Evolutionary conservation across 1,139 yeast species (phyloP), one percentile per base, ranked within the genome.

Genomic region (Magnusiomyces sp.): DNA sequence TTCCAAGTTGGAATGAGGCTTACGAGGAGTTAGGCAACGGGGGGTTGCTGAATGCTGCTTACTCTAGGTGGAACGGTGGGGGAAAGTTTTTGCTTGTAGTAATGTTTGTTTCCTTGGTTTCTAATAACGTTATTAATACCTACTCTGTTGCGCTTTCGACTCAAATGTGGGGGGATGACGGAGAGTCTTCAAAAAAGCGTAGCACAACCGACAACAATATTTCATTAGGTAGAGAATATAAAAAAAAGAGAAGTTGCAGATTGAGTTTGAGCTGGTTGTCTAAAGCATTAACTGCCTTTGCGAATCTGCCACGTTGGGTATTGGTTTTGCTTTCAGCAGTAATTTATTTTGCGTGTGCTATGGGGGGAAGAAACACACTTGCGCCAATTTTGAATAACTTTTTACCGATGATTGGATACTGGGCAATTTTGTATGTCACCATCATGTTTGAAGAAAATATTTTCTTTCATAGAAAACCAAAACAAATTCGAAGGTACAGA

Each of bases 321-420:
- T 80, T 90, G 78, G 83, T 87, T 1, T 68, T 86, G 45, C 64
- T 77, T 1, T 74, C 84, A 36, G 85, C 90, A 4, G 78, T 73
- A 1, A 69, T 85, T 20, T 83, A 81, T 59, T 71, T 86, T 58
- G 80, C 83, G 1, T 57, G 67, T 33, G 61, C 70, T 11, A 58
- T 66, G 52, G 92, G 80, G 11, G 97, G 97, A 10, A 75, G 87
- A 59, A 71, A 84, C 64, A 79, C 81, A 59, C 84, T 89, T 63
- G 75, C 89, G 44, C 74, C 80, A 2, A 87, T 88, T 55, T 71
- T 89, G 61, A 80, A 89, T n/a, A 89, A 88, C 62, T 89, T 89
- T 70, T 71, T 89, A 58, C 96, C 97, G 9, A 88, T 89, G 96
- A 79, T 89, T 54, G 95, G 95, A 0, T 89, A 89, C 68, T 89